phyloP scores from a whole-genome alignment of 2,329 filamentous ascomycete genomes.

The Zymoseptoria pseudotritici region DNA sequence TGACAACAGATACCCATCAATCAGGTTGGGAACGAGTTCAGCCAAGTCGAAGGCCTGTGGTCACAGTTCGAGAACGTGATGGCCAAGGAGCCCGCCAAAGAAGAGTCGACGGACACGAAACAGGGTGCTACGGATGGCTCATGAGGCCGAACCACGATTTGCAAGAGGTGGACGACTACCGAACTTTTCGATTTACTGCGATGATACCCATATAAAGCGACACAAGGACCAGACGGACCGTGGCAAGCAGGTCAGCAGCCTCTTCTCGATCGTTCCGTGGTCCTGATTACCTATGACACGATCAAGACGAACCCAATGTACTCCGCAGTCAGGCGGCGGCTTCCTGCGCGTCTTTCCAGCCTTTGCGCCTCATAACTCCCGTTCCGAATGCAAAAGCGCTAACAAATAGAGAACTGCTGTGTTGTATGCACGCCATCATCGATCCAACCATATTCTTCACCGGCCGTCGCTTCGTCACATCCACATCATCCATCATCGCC shows the following conservation, averaged over 20 bases:
- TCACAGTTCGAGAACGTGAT: slow-evolving; percentile 96
- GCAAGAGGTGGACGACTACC: background rate
- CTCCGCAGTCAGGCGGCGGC: background rate
- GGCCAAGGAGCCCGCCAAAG: slow-evolving; percentile 51
- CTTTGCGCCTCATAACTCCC: background rate
- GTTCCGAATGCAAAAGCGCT: background rate
- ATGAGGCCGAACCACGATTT: background rate
- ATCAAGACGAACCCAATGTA: background rate
- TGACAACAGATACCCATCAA: slow-evolving; percentile 2
- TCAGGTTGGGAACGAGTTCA: slow-evolving; percentile 81
- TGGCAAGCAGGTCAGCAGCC: background rate
- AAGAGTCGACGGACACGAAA: slow-evolving; percentile 28
- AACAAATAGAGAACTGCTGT: background rate
- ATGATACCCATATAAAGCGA: background rate
- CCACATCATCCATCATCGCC: background rate
- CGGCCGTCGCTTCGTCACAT: slow-evolving; percentile 1
- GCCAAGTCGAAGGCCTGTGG: slow-evolving; percentile 94
- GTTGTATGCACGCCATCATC: slow-evolving; percentile 1
- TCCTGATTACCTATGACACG: background rate
- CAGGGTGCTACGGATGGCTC: slow-evolving; percentile 17
- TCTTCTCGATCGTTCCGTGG: background rate
- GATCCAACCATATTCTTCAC: background rate
- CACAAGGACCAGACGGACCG: background rate
- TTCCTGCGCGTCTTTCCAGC: background rate
- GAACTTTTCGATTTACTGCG: background rate